phyloP scores from a whole-genome alignment of 2,329 filamentous ascomycete species.

The Chlorencoelia australis region DNA sequence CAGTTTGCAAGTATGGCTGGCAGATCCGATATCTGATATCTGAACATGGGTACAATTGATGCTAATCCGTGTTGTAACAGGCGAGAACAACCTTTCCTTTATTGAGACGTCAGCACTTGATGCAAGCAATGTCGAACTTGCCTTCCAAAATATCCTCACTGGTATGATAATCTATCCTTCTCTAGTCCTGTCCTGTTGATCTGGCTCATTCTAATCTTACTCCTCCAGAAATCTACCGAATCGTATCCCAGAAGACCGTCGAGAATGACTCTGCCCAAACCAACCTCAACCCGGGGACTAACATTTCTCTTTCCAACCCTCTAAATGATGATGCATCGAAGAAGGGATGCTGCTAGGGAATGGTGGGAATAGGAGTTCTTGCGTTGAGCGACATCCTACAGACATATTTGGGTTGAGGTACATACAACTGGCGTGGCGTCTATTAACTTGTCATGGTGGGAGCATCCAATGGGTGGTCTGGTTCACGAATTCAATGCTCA shows the following conservation, averaged over 20 bases:
- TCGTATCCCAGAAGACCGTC: constrained; percentile 94
- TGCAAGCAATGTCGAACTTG: constrained; percentile 97
- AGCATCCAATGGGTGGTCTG: constrained; percentile 14
- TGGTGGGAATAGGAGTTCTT: constrained; percentile 8
- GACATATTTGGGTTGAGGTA: constrained; percentile 15
- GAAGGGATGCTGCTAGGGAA: constrained; percentile 65
- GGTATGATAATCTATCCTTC: constrained; percentile 46
- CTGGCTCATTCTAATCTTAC: constrained; percentile 5
- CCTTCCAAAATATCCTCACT: constrained; percentile 98
- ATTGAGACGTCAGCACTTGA: constrained; percentile 98
- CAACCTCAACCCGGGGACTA: constrained; percentile 68
- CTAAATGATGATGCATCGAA: constrained; percentile 67
- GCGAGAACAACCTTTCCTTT: constrained; percentile 96
- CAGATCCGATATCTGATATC: background rate
- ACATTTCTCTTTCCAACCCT: constrained; percentile 80
- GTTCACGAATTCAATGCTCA: constrained; percentile 10
- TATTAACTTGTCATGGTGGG: constrained; percentile 11
- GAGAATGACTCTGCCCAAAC: constrained; percentile 77
- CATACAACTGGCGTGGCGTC: constrained; percentile 18
- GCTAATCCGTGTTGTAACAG: constrained; percentile 37
- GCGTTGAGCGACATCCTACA: constrained; percentile 7
- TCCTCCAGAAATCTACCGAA: constrained; percentile 87
- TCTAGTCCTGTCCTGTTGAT: background rate
- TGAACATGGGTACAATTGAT: constrained; percentile 10
- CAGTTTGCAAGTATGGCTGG: constrained; percentile 91